Conservation (phyloP, 495 filamentous ascomycete species). For the Penicillium canescens region DNA sequence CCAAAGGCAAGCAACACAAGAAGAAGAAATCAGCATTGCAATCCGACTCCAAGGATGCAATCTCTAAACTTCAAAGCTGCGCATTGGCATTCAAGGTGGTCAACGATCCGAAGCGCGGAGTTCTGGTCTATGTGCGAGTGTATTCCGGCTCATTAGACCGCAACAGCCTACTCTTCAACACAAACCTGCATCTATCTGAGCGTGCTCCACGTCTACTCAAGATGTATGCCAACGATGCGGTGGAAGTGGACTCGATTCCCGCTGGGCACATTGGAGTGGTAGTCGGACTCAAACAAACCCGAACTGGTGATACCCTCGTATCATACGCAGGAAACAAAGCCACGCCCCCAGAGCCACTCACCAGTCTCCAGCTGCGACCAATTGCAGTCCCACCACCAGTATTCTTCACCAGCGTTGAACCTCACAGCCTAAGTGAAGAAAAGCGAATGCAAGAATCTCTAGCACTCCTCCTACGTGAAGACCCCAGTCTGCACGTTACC, state of each 20-base stretch:
- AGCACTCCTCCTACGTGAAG: slow-evolving; percentile 78
- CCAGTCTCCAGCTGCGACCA: slow-evolving; percentile 79
- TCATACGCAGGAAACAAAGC: slow-evolving; percentile 63
- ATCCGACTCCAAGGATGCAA: slow-evolving; percentile 53
- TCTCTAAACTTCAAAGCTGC: slow-evolving; percentile 69
- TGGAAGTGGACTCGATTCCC: slow-evolving; percentile 76
- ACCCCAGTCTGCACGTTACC: slow-evolving; percentile 86
- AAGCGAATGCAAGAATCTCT: slow-evolving; percentile 78
- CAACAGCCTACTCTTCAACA: slow-evolving; percentile 80
- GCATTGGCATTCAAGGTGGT: slow-evolving; percentile 97
- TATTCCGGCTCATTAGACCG: slow-evolving; percentile 81
- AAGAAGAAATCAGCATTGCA: slow-evolving; percentile 33
- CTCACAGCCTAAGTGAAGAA: slow-evolving; percentile 73
- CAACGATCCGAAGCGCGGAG: slow-evolving; percentile 79
- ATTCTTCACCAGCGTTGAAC: slow-evolving; percentile 92
- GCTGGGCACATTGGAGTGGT: slow-evolving; percentile 97
- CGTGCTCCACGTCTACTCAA: slow-evolving; percentile 78
- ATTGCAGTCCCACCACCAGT: slow-evolving; percentile 91
- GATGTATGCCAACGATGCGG: slow-evolving; percentile 88
- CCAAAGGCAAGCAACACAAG: slow-evolving; percentile 41
- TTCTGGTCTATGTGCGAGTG: slow-evolving; percentile 89
- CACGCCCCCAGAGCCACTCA: slow-evolving; percentile 66
- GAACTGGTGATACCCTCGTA: slow-evolving; percentile 92
- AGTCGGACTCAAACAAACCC: slow-evolving; percentile 80
- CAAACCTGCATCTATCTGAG: slow-evolving; percentile 80